phyloP scores from a whole-genome alignment of 106 monocot genomes.

The Phalaenopsis equestris region DNA sequence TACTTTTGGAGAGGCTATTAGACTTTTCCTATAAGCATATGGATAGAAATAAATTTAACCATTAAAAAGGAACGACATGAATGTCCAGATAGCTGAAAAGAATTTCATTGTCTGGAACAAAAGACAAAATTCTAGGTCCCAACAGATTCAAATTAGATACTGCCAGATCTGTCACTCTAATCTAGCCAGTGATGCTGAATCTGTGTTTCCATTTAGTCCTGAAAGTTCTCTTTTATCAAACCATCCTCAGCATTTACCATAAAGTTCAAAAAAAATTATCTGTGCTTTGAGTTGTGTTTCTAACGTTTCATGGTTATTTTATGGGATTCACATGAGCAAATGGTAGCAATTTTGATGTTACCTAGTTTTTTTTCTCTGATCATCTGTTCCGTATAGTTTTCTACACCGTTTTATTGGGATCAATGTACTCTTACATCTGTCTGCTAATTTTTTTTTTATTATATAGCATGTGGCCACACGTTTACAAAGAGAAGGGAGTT shows the following conservation, averaged over 20 bases:
- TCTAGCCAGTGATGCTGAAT: not conserved
- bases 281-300: not conserved
- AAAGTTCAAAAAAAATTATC: not conserved
- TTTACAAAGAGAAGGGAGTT: slow-evolving; percentile 41
- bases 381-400: not conserved
- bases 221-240: too few relatives aligned
- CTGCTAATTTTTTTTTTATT: not conserved
- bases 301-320: not conserved
- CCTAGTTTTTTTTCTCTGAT: not conserved
- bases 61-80: not conserved
- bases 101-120: not conserved
- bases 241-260: too few relatives aligned
- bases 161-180: not conserved
- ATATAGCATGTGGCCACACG: slow-evolving; percentile 46
- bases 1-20: not conserved
- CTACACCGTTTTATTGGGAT: not conserved
- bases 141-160: not conserved
- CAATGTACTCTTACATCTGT: not conserved
- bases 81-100: not conserved
- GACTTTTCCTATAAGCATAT: not conserved
- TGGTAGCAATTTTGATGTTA: not conserved
- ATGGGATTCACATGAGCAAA: not conserved
- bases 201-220: not conserved
- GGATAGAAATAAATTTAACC: not conserved
- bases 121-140: not conserved